These are phyloP conservation scores for Dendrothele bispora DNA, from an alignment of 768 basidiomycete species.

Conservation along the genomic window DNA sequence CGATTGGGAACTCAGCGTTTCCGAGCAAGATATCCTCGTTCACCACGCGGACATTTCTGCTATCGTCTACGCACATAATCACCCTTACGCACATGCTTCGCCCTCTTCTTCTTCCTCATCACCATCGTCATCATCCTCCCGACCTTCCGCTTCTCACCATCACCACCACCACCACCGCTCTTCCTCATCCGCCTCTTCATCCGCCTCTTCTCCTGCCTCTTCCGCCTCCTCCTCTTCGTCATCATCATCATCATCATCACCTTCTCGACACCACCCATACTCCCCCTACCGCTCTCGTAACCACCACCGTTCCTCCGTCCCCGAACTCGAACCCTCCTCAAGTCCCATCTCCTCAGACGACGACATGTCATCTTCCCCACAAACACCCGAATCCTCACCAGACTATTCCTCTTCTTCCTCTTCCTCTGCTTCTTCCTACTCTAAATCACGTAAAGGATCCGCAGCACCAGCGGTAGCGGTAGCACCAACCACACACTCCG, in stretches of 20 bases:
- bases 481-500: too few relatives aligned
- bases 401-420: too few relatives aligned
- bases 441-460: too few relatives aligned
- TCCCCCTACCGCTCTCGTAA: conserved; percentile 17
- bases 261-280: conserved; percentile 7
- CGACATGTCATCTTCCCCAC: too few relatives aligned
- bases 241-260: not conserved
- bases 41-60: conserved; percentile 39
- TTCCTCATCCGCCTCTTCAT: not conserved
- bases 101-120: conserved; percentile 10
- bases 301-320: too few relatives aligned
- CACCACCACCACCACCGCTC: not conserved
- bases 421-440: too few relatives aligned
- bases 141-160: not conserved
- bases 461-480: too few relatives aligned
- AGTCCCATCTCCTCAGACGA: too few relatives aligned
- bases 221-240: not conserved
- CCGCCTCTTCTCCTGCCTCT: too few relatives aligned
- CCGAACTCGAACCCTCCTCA: too few relatives aligned
- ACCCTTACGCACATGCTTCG: conserved; percentile 28
- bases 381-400: too few relatives aligned
- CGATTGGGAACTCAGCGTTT: conserved; percentile 68
- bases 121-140: not conserved
- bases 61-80: too few relatives aligned
- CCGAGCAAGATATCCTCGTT: conserved; percentile 61